Evolutionary conservation across 768 basidiomycete genomes (phyloP).

Genomic region (Kondoa subrosea): DNA sequence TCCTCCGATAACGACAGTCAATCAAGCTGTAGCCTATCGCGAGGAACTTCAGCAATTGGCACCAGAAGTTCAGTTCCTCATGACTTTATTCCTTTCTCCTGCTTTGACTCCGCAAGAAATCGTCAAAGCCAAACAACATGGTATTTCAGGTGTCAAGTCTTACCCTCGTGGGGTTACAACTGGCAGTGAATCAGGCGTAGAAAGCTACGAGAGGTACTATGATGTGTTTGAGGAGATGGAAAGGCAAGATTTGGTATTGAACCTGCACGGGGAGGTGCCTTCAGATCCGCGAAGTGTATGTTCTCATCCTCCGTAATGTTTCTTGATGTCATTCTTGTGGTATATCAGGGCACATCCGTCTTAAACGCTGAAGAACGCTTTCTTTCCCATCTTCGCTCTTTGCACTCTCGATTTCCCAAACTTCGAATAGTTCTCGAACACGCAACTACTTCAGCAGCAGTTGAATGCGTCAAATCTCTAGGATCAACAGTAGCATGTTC

Average conservation of each 20-base stretch:
- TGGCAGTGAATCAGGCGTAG: slow-evolving; percentile 87
- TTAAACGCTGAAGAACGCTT: slow-evolving; percentile 85
- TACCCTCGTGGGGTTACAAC: slow-evolving; percentile 97
- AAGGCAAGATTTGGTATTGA: slow-evolving; percentile 79
- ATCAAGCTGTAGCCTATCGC: slow-evolving; percentile 59
- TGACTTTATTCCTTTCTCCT: slow-evolving; percentile 89
- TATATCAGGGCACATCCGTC: slow-evolving; percentile 60
- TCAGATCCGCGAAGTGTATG: slow-evolving; percentile 50
- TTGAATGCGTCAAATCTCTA: slow-evolving; percentile 58
- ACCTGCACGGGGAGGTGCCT: slow-evolving; percentile 91
- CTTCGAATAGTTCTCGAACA: slow-evolving; percentile 94
- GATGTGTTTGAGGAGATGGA: slow-evolving; percentile 88
- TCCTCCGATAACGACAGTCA: slow-evolving; percentile 25
- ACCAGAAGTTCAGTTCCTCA: slow-evolving; percentile 64
- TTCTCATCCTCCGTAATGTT: background rate
- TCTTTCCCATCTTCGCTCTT: slow-evolving; percentile 63
- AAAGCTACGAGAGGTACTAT: slow-evolving; percentile 85
- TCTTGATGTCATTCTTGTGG: background rate
- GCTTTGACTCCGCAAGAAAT: slow-evolving; percentile 81
- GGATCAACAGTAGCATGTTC: slow-evolving; percentile 80
- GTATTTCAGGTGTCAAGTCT: slow-evolving; percentile 79
- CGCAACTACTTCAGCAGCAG: slow-evolving; percentile 78
- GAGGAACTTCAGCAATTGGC: slow-evolving; percentile 55
- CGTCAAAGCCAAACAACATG: slow-evolving; percentile 64
- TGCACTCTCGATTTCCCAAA: slow-evolving; percentile 67